A percentile compares a stretch with the other conserved stretches of the same genome.
phyloP scores from a whole-genome alignment of 208 protist genomes.

The Leishmania arabica region DNA sequence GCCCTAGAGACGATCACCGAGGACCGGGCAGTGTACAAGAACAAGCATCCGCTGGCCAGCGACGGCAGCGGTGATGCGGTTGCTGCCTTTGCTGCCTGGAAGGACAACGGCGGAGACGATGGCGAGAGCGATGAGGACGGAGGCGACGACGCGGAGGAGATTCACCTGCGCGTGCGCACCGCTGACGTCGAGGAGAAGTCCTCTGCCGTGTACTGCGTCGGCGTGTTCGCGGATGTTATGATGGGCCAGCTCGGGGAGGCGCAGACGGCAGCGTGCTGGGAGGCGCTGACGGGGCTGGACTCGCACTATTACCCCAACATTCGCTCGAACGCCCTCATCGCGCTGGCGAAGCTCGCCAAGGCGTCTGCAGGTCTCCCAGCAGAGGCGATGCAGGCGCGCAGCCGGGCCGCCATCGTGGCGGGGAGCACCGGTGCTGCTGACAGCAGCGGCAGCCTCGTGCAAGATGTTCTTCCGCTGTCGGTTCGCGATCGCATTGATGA shows the following conservation, averaged over 20 bases:
- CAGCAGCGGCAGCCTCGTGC: not conserved
- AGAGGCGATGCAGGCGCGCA: conserved; percentile 31
- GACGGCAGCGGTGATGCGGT: conserved; percentile 17
- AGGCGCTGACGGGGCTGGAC: conserved; percentile 43
- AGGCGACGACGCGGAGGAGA: conserved; percentile 62
- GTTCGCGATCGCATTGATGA: conserved; percentile 61
- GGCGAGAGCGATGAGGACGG: conserved; percentile 42
- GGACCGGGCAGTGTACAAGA: conserved; percentile 59
- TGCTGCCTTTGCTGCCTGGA: conserved; percentile 26
- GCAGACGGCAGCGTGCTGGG: conserved; percentile 61
- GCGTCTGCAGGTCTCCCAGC: conserved; percentile 44
- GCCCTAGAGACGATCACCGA: conserved; percentile 70
- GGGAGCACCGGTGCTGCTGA: not conserved
- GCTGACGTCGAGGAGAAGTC: conserved; percentile 88
- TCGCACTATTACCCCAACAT: conserved; percentile 71
- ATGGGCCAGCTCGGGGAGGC: conserved; percentile 44
- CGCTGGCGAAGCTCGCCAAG: conserved; percentile 65
- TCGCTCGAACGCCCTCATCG: conserved; percentile 60
- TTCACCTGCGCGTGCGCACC: conserved; percentile 72
- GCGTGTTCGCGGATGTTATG: conserved; percentile 77
- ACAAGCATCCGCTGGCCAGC: conserved; percentile 68
- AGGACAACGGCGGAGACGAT: conserved; percentile 22
- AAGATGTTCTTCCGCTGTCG: conserved; percentile 54
- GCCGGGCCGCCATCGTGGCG: conserved; percentile 15
- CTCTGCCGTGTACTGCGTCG: conserved; percentile 77